Percentiles rank a stretch among this genome's conserved stretches.
phyloP scores from a whole-genome alignment of 2,329 filamentous ascomycete species.

The Dichotomopilus funicola region DNA sequence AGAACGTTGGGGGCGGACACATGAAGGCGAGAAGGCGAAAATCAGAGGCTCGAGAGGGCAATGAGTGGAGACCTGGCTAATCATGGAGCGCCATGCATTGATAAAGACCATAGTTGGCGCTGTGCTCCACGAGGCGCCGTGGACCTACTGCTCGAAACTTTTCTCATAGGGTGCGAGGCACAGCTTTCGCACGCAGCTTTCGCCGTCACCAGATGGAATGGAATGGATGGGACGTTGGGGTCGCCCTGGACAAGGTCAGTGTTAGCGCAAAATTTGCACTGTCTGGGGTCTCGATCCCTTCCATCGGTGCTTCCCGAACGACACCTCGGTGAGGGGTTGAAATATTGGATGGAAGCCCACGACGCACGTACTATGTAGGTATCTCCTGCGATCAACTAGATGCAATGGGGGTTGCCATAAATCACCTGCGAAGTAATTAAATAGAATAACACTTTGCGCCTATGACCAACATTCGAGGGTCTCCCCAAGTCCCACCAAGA shows the following conservation, averaged over 20 bases:
- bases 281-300: not conserved
- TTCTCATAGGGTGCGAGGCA: constrained; percentile 19
- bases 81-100: not conserved
- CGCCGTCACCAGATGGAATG: constrained; percentile 15
- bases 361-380: too few species aligned
- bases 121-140: constrained; percentile 8
- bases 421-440: too few species aligned
- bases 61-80: constrained; percentile 4
- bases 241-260: not conserved
- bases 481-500: too few species aligned
- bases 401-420: too few species aligned
- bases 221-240: constrained; percentile 12
- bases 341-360: not conserved
- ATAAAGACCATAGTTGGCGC: constrained; percentile 10
- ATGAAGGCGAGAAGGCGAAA: constrained; percentile 10
- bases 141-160: not conserved
- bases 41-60: not conserved
- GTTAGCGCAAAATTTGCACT: constrained; percentile 5
- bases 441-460: too few species aligned
- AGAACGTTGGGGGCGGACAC: constrained; percentile 6
- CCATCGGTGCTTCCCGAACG: not conserved
- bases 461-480: too few species aligned
- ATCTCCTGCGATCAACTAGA: too few species aligned
- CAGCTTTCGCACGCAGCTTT: constrained; percentile 10
- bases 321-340: constrained; percentile 2